A percentile compares a stretch with the other conserved stretches of the same genome.
Conservation (phyloP, 176 grass and related monocot species). For the Ensete glaucum region DNA sequence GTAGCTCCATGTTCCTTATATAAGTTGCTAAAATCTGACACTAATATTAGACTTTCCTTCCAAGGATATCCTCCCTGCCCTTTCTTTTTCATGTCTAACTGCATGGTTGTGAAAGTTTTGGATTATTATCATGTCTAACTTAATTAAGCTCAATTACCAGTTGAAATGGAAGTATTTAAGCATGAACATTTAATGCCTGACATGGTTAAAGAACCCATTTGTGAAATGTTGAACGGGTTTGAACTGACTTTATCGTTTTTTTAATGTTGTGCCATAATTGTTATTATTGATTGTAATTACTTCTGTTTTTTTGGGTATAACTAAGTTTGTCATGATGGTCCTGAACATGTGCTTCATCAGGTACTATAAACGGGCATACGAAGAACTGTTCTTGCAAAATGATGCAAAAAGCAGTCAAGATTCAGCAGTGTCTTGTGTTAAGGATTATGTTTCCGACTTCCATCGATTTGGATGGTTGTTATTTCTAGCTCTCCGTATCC, state of each 20-base stretch:
- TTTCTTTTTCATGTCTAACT: neutral
- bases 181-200: neutral
- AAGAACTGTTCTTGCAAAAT: constrained; percentile 67
- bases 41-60: neutral
- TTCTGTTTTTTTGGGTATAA: constrained; percentile 1
- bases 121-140: neutral
- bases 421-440: constrained; percentile 27
- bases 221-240: neutral
- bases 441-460: constrained; percentile 44
- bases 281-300: neutral
- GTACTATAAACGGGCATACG: constrained; percentile 77
- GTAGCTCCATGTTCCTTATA: neutral
- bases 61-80: neutral
- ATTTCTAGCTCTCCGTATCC: constrained; percentile 71
- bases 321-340: neutral
- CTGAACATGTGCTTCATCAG: constrained; percentile 31
- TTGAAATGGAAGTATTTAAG: neutral
- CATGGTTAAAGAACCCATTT: neutral
- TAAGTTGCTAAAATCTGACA: too few species aligned
- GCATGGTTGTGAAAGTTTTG: neutral
- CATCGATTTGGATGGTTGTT: constrained; percentile 92
- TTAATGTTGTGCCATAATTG: neutral
- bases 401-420: constrained; percentile 32
- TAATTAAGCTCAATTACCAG: neutral
- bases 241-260: neutral